These are phyloP conservation scores for Aspergillus sp. DNA, from an alignment of 2,329 filamentous ascomycete species.

Conservation along the genomic window DNA sequence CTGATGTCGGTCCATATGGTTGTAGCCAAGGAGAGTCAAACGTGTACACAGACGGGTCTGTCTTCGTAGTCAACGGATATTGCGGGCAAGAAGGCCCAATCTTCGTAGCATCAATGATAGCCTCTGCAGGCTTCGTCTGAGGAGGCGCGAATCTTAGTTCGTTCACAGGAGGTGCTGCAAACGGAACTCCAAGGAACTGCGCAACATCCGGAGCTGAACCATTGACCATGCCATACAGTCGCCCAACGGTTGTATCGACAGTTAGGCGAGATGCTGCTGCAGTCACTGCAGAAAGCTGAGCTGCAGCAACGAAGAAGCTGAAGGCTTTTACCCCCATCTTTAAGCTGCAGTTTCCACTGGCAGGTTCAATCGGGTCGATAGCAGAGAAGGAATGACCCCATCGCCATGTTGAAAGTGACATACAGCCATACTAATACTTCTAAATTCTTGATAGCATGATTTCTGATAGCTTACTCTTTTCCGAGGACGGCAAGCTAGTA, in stretches of 20 bases:
- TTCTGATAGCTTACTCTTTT: neutral
- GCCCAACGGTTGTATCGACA: neutral
- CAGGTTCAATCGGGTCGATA: neutral
- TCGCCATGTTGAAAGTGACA: neutral
- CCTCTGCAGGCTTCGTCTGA: neutral
- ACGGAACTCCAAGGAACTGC: neutral
- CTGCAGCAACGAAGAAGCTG: neutral
- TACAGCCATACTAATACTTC: neutral
- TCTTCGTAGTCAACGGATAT: neutral
- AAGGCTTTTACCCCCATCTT: neutral
- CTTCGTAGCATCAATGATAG: neutral
- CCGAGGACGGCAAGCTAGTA: neutral
- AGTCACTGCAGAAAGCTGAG: neutral
- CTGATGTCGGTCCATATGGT: neutral
- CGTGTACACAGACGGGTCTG: slow-evolving; percentile 1
- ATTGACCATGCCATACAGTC: slow-evolving; percentile 2
- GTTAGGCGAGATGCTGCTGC: neutral
- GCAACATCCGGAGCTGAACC: neutral
- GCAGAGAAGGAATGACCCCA: neutral
- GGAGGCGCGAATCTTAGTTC: neutral
- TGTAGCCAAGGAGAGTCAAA: slow-evolving; percentile 4
- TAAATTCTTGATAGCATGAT: neutral
- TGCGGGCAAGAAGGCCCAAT: neutral
- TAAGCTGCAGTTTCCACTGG: neutral
- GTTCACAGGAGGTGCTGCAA: neutral